phyloP scores from a whole-genome alignment of 345 rosid genomes.

The Aethionema arabicum region DNA sequence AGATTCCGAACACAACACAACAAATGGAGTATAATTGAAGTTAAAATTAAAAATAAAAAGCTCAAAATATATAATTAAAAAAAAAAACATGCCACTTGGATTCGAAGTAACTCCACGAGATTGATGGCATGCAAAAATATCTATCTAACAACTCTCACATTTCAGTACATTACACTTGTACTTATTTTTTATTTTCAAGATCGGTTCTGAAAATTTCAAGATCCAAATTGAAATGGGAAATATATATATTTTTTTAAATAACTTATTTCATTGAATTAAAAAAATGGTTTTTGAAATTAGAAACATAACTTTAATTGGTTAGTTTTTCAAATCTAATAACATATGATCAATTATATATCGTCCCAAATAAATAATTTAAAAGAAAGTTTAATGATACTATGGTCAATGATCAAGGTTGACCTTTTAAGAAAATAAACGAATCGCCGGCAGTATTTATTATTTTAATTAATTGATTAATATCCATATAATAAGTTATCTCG shows the following conservation, averaged over 20 bases:
- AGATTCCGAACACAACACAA: not conserved
- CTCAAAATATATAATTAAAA: slow-evolving; percentile 2
- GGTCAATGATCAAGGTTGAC: slow-evolving; percentile 20
- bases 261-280: too few species aligned
- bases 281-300: not conserved
- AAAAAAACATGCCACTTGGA: slow-evolving; percentile 32
- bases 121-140: slow-evolving; percentile 29
- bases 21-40: too few species aligned
- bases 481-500: not conserved
- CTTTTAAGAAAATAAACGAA: slow-evolving; percentile 18
- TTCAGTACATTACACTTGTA: too few species aligned
- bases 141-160: slow-evolving; percentile 13
- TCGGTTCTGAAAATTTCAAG: too few species aligned
- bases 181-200: too few species aligned
- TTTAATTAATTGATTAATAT: not conserved
- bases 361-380: not conserved
- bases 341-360: not conserved
- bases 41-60: too few species aligned
- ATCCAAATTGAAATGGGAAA: not conserved
- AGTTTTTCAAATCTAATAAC: too few species aligned
- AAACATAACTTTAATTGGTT: too few species aligned
- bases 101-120: slow-evolving; percentile 13
- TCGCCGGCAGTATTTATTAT: slow-evolving; percentile 8
- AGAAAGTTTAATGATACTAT: slow-evolving; percentile 11
- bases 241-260: too few species aligned